Conservation (phyloP, 768 basidiomycete species). For the Hypholoma sublateritium region DNA sequence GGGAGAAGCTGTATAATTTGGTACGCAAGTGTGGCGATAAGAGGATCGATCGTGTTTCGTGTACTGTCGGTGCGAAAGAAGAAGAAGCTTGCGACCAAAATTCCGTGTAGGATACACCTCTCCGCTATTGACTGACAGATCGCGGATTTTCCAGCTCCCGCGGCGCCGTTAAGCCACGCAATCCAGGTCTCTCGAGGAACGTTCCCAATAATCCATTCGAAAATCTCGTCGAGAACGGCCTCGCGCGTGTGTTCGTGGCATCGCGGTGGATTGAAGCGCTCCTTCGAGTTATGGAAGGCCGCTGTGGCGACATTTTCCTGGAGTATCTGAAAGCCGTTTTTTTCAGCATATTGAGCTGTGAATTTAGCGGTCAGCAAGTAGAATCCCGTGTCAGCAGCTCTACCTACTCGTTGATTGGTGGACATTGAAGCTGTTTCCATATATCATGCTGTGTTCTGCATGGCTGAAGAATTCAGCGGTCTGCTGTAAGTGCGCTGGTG, state of each 20-base stretch:
- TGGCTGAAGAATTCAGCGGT: too few relatives aligned
- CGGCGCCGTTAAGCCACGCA: conserved; percentile 4
- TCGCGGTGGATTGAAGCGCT: conserved; percentile 9
- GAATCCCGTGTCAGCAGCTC: too few relatives aligned
- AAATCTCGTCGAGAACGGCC: conserved; percentile 6
- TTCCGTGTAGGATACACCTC: neutral
- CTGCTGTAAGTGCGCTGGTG: too few relatives aligned
- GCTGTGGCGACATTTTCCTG: neutral
- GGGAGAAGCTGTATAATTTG: conserved; percentile 2
- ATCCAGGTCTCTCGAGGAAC: neutral
- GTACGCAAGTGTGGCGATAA: conserved; percentile 8
- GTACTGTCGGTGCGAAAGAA: conserved; percentile 8
- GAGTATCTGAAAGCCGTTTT: neutral
- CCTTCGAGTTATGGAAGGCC: conserved; percentile 11
- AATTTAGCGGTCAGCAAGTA: too few relatives aligned
- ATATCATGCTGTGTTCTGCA: too few relatives aligned
- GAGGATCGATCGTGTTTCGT: neutral
- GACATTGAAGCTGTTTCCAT: too few relatives aligned
- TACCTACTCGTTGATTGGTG: too few relatives aligned
- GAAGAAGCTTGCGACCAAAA: conserved; percentile 10
- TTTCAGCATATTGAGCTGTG: too few relatives aligned
- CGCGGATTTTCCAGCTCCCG: conserved; percentile 16
- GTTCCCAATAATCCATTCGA: conserved; percentile 2
- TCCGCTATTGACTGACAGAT: conserved; percentile 12
- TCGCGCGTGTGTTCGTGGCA: conserved; percentile 11